These are phyloP conservation scores for Chamaecrista fasciculata DNA, from an alignment of 306 rosid genomes.

Conservation along the genomic window DNA sequence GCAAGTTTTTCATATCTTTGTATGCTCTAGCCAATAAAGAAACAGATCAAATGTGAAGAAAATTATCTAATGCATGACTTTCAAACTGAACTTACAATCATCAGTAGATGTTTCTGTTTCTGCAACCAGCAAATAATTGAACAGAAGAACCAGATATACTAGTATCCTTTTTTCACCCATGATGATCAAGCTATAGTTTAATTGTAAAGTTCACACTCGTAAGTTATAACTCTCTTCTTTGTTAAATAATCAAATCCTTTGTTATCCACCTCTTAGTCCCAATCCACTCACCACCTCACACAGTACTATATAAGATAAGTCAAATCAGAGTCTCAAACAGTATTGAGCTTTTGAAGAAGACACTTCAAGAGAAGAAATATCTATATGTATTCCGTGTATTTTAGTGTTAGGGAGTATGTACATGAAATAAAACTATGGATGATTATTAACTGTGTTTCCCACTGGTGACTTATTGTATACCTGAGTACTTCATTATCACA, in stretches of 20 bases:
- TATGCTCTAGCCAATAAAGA: too few relatives aligned
- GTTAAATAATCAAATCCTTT: constrained; percentile 21
- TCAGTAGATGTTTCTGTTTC: constrained; percentile 18
- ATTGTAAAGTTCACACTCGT: constrained; percentile 3
- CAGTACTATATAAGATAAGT: constrained; percentile 10
- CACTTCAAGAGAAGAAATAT: neutral
- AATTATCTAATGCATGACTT: neutral
- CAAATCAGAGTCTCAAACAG: too few relatives aligned
- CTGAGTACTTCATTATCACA: too few relatives aligned
- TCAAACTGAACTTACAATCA: constrained; percentile 39
- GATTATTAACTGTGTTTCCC: too few relatives aligned
- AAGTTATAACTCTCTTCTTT: constrained; percentile 3
- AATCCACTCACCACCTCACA: constrained; percentile 2
- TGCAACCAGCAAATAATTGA: constrained; percentile 23
- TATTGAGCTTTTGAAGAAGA: neutral
- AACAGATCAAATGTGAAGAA: constrained; percentile 5
- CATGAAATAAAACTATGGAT: too few relatives aligned
- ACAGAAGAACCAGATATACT: constrained; percentile 30
- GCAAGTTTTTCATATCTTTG: too few relatives aligned
- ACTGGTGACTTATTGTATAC: too few relatives aligned
- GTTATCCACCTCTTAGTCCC: neutral
- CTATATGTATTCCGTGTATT: too few relatives aligned
- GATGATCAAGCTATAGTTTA: constrained; percentile 22
- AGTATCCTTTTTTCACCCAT: constrained; percentile 29
- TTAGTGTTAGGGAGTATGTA: too few relatives aligned